Percentiles rank a stretch among this genome's conserved stretches.
Conservation (phyloP, 306 rosid genomes). For the Coriaria nepalensis region DNA sequence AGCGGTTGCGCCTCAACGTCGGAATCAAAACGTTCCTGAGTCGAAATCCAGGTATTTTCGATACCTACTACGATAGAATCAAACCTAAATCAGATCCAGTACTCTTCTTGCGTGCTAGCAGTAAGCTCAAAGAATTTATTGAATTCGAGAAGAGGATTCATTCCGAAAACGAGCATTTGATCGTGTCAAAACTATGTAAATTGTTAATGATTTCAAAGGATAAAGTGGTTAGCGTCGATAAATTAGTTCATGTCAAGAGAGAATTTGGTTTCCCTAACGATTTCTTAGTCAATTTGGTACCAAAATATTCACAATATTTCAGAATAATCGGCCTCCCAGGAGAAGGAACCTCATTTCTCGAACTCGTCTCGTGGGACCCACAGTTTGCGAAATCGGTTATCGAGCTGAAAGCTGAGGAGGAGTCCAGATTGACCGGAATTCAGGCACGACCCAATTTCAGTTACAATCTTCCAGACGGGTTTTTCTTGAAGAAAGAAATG, state of each 20-base stretch:
- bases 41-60: constrained; percentile 55
- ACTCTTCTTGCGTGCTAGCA: constrained; percentile 33
- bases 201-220: constrained; percentile 69
- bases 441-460: constrained; percentile 60
- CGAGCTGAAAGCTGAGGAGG: constrained; percentile 69
- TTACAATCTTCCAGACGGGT: constrained; percentile 54
- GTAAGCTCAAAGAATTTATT: constrained; percentile 33
- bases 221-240: constrained; percentile 55
- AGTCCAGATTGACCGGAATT: constrained; percentile 39
- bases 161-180: constrained; percentile 32
- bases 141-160: constrained; percentile 36
- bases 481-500: constrained; percentile 70
- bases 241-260: constrained; percentile 71
- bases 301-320: constrained; percentile 56
- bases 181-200: constrained; percentile 60
- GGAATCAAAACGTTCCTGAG: constrained; percentile 29
- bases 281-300: constrained; percentile 72
- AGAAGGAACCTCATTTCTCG: constrained; percentile 58
- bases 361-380: constrained; percentile 55
- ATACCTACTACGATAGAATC: constrained; percentile 42
- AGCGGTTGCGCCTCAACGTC: constrained; percentile 49
- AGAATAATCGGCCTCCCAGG: constrained; percentile 50
- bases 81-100: constrained; percentile 65
- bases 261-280: constrained; percentile 82
- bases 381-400: constrained; percentile 65